Percentiles rank a stretch among this genome's conserved stretches.
Evolutionary conservation across 2,329 filamentous ascomycete genomes (phyloP).

Genomic region (Trichoderma hamatum): DNA sequence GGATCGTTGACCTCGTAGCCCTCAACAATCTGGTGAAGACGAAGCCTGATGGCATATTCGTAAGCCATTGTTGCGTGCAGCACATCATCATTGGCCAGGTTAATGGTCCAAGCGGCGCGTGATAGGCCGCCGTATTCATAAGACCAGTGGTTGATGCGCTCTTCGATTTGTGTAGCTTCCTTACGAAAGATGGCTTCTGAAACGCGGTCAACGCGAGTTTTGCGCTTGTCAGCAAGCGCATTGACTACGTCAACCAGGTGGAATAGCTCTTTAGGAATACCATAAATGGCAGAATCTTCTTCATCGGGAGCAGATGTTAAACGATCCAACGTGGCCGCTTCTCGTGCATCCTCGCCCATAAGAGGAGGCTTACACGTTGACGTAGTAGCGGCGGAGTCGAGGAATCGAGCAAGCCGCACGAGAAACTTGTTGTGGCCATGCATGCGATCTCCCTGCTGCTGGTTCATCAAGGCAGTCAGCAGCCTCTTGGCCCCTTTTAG

Average conservation of each 20-base stretch:
- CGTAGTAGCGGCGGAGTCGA: conserved; percentile 41
- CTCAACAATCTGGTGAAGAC: conserved; percentile 48
- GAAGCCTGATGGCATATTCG: conserved; percentile 46
- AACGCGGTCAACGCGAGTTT: conserved; percentile 36
- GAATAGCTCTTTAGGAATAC: conserved; percentile 43
- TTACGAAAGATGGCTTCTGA: conserved; percentile 39
- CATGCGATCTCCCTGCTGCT: conserved; percentile 39
- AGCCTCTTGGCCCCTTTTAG: conserved; percentile 47
- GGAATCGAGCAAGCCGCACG: conserved; percentile 38
- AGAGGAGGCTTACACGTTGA: conserved; percentile 42
- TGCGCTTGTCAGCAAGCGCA: conserved; percentile 39
- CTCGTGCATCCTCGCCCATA: conserved; percentile 39
- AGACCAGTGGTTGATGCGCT: conserved; percentile 45
- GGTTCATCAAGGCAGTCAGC: conserved; percentile 38
- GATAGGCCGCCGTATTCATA: conserved; percentile 37
- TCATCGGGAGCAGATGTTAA: conserved; percentile 35
- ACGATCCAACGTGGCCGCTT: conserved; percentile 36
- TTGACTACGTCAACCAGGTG: conserved; percentile 41
- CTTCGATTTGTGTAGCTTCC: conserved; percentile 38
- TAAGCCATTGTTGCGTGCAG: conserved; percentile 44
- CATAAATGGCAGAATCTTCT: conserved; percentile 42
- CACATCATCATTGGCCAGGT: conserved; percentile 36
- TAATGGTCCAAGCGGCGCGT: conserved; percentile 33
- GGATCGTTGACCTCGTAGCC: conserved; percentile 44
- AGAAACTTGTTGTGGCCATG: conserved; percentile 47